Evolutionary conservation across 352 stramenopile genomes (phyloP).

Genomic region (Globisporangium solare): DNA sequence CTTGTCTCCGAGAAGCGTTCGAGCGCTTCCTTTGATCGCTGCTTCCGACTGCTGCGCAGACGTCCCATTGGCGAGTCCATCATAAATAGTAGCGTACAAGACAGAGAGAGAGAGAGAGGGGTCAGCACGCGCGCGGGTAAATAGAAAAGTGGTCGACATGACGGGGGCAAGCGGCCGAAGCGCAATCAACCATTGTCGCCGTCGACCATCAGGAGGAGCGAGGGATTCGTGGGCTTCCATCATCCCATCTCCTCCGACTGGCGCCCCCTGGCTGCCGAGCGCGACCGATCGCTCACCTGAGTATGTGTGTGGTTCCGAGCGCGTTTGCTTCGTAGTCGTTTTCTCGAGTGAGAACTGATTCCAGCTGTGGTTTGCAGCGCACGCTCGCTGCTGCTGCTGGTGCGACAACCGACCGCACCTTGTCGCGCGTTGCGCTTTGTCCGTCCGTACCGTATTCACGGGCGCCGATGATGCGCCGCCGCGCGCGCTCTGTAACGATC

Average conservation of each 20-base stretch:
- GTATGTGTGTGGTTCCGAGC: background rate
- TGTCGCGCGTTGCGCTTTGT: background rate
- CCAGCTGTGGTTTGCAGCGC: background rate
- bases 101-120: background rate
- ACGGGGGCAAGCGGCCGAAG: background rate
- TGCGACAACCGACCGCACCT: background rate
- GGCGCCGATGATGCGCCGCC: no score
- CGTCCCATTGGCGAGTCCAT: background rate
- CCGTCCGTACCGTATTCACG: no score
- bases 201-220: no score
- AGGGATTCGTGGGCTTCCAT: no score
- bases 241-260: no score
- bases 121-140: background rate
- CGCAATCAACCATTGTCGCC: no score
- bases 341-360: background rate
- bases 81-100: background rate
- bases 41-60: background rate
- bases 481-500: no score
- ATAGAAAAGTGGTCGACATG: background rate
- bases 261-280: no score
- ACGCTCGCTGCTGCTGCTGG: background rate
- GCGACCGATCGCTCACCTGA: background rate
- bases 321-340: background rate
- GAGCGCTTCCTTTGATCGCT: background rate
- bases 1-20: background rate